Conservation (phyloP, 768 basidiomycete species). For the Brasilioporus rufonigricans region DNA sequence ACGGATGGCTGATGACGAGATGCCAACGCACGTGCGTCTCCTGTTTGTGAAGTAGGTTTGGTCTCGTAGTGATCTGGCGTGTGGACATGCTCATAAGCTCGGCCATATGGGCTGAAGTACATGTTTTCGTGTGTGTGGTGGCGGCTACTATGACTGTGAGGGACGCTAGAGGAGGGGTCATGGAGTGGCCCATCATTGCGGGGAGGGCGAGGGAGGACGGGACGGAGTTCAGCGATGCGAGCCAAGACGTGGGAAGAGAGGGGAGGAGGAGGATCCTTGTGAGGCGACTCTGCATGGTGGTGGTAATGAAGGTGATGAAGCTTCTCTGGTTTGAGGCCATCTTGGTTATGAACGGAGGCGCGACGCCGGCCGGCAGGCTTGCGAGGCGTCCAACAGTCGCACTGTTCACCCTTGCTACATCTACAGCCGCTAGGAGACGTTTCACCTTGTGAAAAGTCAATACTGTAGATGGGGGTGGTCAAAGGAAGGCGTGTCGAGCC, state of each 20-base stretch:
- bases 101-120: conserved; percentile 64
- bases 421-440: conserved; percentile 47
- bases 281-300: conserved; percentile 17
- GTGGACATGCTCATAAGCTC: conserved; percentile 57
- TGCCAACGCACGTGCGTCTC: conserved; percentile 23
- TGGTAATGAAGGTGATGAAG: conserved; percentile 18
- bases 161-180: conserved; percentile 44
- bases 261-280: conserved; percentile 18
- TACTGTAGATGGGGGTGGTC: conserved; percentile 36
- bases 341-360: conserved; percentile 28
- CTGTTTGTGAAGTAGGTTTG: conserved; percentile 11
- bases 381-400: conserved; percentile 58
- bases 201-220: conserved; percentile 65
- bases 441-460: conserved; percentile 49
- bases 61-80: conserved; percentile 33
- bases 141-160: conserved; percentile 41
- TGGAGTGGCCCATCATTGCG: conserved; percentile 41
- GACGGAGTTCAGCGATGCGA: conserved; percentile 63
- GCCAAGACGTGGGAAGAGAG: conserved; percentile 52
- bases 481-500: conserved; percentile 49
- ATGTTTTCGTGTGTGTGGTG: conserved; percentile 51
- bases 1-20: conserved; percentile 20
- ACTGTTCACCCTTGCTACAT: conserved; percentile 43
- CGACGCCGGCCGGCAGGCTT: conserved; percentile 39
- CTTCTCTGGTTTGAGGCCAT: conserved; percentile 30